Evolutionary conservation across 305 asterid genomes (phyloP).

Genomic region (Fraxinus greggii): DNA sequence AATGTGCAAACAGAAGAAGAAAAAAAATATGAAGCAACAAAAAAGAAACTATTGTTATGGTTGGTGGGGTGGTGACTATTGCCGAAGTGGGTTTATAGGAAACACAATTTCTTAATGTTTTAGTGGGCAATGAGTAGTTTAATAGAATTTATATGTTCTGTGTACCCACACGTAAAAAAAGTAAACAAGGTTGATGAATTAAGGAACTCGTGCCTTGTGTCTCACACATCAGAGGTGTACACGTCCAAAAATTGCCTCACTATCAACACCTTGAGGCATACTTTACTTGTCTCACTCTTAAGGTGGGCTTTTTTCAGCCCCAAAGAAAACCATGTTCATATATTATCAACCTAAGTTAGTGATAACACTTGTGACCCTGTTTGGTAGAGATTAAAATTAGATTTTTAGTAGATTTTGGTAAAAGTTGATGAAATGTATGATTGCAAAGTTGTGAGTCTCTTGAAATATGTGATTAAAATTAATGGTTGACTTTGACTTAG

Average conservation of each 20-base stretch:
- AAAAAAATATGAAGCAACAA: background rate
- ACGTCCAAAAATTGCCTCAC: no score
- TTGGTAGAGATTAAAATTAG: no score
- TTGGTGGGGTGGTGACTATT: background rate
- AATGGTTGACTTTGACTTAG: no score
- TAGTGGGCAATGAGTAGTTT: background rate
- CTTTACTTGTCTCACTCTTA: background rate
- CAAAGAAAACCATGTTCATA: background rate
- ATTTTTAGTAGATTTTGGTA: no score
- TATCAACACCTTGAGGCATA: background rate
- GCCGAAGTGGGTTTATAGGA: background rate
- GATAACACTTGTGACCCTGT: background rate
- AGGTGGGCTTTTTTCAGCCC: no score
- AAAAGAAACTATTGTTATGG: background rate
- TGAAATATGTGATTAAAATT: no score
- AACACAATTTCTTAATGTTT: background rate
- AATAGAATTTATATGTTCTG: background rate
- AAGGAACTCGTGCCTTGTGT: background rate
- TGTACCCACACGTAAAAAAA: background rate
- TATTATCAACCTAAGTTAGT: background rate
- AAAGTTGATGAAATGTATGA: no score
- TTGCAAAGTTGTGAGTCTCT: no score
- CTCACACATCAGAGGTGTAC: background rate
- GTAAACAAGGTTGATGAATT: background rate
- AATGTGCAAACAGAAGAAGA: background rate